These are phyloP conservation scores for Nicotiana paniculata DNA, from an alignment of 257 asterid genomes.

Conservation along the genomic window DNA sequence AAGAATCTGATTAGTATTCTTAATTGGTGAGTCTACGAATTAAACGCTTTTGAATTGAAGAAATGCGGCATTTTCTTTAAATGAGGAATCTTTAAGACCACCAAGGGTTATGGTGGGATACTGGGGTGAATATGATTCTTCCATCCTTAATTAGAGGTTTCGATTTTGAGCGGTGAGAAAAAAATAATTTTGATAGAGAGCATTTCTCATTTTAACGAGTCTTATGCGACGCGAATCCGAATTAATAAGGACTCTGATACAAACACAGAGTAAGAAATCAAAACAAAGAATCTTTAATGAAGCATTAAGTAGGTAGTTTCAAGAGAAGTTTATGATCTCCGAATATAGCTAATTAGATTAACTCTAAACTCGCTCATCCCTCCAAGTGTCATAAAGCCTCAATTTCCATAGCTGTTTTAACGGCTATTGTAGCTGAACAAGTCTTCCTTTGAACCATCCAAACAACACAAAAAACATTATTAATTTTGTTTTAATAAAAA, in stretches of 20 bases:
- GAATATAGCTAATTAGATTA: neutral
- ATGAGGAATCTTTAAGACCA: too few species aligned
- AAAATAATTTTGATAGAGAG: too few species aligned
- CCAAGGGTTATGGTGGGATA: neutral
- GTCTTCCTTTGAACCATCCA: neutral
- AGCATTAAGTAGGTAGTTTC: neutral
- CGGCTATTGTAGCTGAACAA: neutral
- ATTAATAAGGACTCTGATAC: neutral
- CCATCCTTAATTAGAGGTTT: neutral
- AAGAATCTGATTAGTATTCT: too few species aligned
- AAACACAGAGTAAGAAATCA: neutral
- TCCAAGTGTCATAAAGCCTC: constrained; percentile 3
- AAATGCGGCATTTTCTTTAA: too few species aligned
- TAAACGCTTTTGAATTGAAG: too few species aligned
- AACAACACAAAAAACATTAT: neutral
- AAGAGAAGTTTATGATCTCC: neutral
- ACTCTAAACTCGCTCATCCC: neutral
- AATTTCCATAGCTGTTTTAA: neutral
- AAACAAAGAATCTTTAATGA: too few species aligned
- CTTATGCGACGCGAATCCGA: too few species aligned
- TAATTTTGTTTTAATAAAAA: neutral
- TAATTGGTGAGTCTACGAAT: too few species aligned
- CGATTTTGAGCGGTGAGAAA: fast-evolving
- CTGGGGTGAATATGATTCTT: neutral
- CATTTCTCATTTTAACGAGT: fast-evolving